These are phyloP conservation scores for Penicillium mononematosum DNA, from an alignment of 495 filamentous ascomycete species.

Conservation along the genomic window DNA sequence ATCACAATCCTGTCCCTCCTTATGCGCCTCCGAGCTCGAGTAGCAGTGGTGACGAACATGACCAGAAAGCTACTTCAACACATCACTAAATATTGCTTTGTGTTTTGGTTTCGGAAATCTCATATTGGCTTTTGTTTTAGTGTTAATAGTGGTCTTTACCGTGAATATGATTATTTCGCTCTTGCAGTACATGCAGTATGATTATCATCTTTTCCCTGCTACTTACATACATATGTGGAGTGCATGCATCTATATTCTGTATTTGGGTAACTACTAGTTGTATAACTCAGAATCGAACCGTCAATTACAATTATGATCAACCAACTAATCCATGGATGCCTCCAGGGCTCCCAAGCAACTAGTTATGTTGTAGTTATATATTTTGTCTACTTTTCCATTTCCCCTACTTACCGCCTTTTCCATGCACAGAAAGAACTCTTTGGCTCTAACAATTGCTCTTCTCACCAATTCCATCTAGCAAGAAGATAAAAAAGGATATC, in stretches of 20 bases:
- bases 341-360: too few species aligned
- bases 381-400: neutral
- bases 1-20: constrained; percentile 27
- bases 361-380: neutral
- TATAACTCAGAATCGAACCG: neutral
- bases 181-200: neutral
- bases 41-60: constrained; percentile 21
- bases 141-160: constrained; percentile 8
- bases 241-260: neutral
- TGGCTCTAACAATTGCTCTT: neutral
- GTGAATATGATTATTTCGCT: constrained; percentile 16
- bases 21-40: constrained; percentile 27
- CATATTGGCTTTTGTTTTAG: constrained; percentile 9
- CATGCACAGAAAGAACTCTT: neutral
- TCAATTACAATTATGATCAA: too few species aligned
- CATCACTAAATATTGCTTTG: constrained; percentile 13
- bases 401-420: neutral
- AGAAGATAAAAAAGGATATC: neutral
- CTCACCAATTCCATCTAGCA: neutral
- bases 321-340: too few species aligned
- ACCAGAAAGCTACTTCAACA: constrained; percentile 13
- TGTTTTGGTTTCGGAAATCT: constrained; percentile 13
- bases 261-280: neutral
- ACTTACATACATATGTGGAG: neutral
- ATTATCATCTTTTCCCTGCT: neutral